Base-by-base conservation (phyloP, 371 early-diverging fungal species). In the Entomophthora muscae region DNA sequence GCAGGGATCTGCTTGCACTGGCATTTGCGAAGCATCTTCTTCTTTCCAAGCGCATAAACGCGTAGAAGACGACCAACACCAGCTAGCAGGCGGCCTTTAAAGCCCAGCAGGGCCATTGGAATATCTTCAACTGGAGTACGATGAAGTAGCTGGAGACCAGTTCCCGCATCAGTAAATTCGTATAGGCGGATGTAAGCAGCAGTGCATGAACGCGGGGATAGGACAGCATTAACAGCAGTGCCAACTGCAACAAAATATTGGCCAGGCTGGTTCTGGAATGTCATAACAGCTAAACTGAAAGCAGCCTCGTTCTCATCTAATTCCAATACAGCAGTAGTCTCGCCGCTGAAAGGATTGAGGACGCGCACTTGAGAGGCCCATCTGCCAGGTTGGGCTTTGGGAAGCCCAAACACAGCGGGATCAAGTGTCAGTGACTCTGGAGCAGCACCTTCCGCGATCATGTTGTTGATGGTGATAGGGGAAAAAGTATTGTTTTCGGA, bases 341-440 rank as follows among this genome's bases (percentile, higher is more conserved):
- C 86, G 21, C 88, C 87, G n/a, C 74, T 76, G 57, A 85, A 75
- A 1, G 97, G 93, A 54, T 91, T 86, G 12, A 92, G 52, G 32
- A 98, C 72, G 7, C 94, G 81, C 32, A 98, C 81, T 63, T 89
- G 84, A 56, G 89, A 87, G 0, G 91, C 91, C 93, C 96, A 95
- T 67, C 80, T 81, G 30, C 93, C 92, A 2, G 78, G 63, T 7
- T 66, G 70, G 1, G 83, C 79, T 51, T 83, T 76, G 0, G 86
- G 80, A 54, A 84, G 77, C 0, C 93, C 93, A 75, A 91, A 93
- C 60, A 78, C 74, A 21, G 85, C 79, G 32, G 86, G 71, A 53
- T 65, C 72, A 30, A 65, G 2, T 52, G 65, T 56, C 17, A 68
- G 70, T 21, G 68, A 68, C 51, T 57, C 56, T 24, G 56, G 63